Evolutionary conservation across 805 yeast species (phyloP), one percentile per base, ranked within the genome.

Genomic region (Hanseniaspora meyeri): DNA sequence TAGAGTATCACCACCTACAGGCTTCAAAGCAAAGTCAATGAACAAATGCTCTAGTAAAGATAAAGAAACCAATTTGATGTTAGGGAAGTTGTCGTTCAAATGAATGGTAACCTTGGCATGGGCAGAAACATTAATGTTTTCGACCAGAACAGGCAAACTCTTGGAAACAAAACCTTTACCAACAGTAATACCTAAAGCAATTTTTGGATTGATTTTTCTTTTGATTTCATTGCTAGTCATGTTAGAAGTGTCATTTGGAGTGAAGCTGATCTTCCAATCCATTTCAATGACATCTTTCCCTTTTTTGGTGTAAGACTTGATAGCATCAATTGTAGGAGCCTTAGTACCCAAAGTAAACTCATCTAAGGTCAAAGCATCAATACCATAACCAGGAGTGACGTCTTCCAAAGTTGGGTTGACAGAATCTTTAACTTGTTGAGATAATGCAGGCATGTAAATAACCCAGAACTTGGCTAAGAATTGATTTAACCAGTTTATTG

Each of bases 1-100:
- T 59, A 86, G 76, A n/a, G 90, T 82, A 66, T 86, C 91, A 71
- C 95, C 93, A 67, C 93, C 93, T 54, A 86, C 84, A 10, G 95
- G 95, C 66, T 86, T 86, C 73, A 86, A 77, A 20, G 81, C 83
- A 66, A 85, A 86, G 65, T 83, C 90, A 64, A 86, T 83, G 34
- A 77, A 74, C 40, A 93, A 93, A 19, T 91, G 84, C 66, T 85
- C 91, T 64, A 86, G 72, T 63, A 86, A 79, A 60, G 82, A 84
- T 57, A 85, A 72, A 19, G 87, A 80, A 9, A 86, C 87, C 62
- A 79, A 68, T 59, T 81, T 81, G 58, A 86, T 83, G 63, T 85
- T 89, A n/a, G 95, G 95, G 68, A 86, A 85, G 63, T 76, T 75
- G 48, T 78, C 76, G 47, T 81, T 77, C 61, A 85, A 73, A 62